Percentiles rank a stretch among this genome's conserved stretches.
phyloP scores from a whole-genome alignment of 331 rosid species.

The Ulmus americana region DNA sequence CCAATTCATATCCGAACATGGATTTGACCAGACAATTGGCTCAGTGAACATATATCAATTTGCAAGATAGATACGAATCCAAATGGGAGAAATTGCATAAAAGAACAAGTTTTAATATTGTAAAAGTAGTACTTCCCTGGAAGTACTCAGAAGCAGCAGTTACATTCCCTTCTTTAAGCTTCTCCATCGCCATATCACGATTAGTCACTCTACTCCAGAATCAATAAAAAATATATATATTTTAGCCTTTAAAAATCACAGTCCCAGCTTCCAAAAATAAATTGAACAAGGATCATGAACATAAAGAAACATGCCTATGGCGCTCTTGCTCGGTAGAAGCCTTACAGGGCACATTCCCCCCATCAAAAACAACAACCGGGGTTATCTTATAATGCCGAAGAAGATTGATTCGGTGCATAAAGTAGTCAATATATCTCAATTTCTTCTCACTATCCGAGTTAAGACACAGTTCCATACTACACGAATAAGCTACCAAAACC shows the following conservation, averaged over 20 bases:
- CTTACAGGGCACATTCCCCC: slow-evolving; percentile 45
- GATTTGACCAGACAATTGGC: too few relatives aligned
- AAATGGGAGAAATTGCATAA: not conserved
- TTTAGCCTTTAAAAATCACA: not conserved
- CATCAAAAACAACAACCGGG: slow-evolving; percentile 55
- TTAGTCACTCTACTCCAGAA: slow-evolving; percentile 51
- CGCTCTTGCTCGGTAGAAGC: slow-evolving; percentile 42
- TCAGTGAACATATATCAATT: too few relatives aligned
- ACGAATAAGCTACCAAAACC: slow-evolving; percentile 66
- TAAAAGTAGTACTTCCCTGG: slow-evolving; percentile 51
- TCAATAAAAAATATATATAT: slow-evolving; percentile 2
- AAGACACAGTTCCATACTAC: slow-evolving; percentile 87
- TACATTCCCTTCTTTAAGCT: slow-evolving; percentile 70
- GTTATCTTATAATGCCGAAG: slow-evolving; percentile 43
- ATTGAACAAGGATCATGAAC: not conserved
- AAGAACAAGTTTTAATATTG: not conserved
- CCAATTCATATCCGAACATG: too few relatives aligned
- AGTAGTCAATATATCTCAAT: slow-evolving; percentile 67
- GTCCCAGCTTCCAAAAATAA: not conserved
- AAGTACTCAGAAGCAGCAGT: slow-evolving; percentile 70
- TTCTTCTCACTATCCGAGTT: slow-evolving; percentile 56
- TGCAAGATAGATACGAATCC: not conserved
- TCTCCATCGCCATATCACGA: slow-evolving; percentile 65
- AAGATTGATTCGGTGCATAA: slow-evolving; percentile 53
- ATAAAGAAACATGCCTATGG: slow-evolving; percentile 29